Conservation (phyloP, 1,284 basidiomycete species). For the Pseudozyma hubeiensis region DNA sequence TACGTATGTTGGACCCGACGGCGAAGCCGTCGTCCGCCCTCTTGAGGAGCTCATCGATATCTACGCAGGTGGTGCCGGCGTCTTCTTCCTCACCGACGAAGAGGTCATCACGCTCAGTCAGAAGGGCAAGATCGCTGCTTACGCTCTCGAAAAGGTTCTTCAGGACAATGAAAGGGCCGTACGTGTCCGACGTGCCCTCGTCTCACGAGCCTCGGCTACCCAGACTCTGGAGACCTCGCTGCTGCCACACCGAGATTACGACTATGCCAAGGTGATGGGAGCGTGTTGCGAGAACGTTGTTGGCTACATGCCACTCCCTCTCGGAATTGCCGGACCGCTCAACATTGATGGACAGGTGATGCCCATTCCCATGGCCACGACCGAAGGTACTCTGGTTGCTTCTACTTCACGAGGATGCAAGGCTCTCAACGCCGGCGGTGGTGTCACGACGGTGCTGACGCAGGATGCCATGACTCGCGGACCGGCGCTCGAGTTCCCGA, state of each 20-base stretch:
- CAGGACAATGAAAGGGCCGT: slow-evolving; percentile 90
- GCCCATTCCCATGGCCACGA: slow-evolving; percentile 98
- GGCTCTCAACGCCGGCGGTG: slow-evolving; percentile 94
- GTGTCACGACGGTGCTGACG: slow-evolving; percentile 91
- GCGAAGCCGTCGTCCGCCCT: slow-evolving; percentile 65
- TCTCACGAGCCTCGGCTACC: slow-evolving; percentile 88
- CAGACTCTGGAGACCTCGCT: slow-evolving; percentile 86
- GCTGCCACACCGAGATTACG: slow-evolving; percentile 86
- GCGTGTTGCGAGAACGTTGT: slow-evolving; percentile 99
- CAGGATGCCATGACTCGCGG: slow-evolving; percentile 98
- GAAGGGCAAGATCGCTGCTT: slow-evolving; percentile 91
- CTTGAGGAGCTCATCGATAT: slow-evolving; percentile 87
- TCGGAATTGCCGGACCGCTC: slow-evolving; percentile 96
- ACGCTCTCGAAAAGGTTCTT: slow-evolving; percentile 92
- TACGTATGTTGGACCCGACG: slow-evolving; percentile 43
- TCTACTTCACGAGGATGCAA: slow-evolving; percentile 98
- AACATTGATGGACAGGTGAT: slow-evolving; percentile 86
- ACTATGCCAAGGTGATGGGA: slow-evolving; percentile 93
- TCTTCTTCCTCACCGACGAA: slow-evolving; percentile 82
- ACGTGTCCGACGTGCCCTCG: slow-evolving; percentile 84
- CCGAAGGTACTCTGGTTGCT: slow-evolving; percentile 97
- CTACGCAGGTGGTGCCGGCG: slow-evolving; percentile 79
- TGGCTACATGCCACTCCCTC: slow-evolving; percentile 94
- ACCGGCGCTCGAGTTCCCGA: slow-evolving; percentile 95
- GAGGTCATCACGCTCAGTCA: slow-evolving; percentile 90